Percentiles rank a stretch among this genome's conserved stretches.
Conservation (phyloP, 495 filamentous ascomycete species). For the Aspergillus bridgeri region DNA sequence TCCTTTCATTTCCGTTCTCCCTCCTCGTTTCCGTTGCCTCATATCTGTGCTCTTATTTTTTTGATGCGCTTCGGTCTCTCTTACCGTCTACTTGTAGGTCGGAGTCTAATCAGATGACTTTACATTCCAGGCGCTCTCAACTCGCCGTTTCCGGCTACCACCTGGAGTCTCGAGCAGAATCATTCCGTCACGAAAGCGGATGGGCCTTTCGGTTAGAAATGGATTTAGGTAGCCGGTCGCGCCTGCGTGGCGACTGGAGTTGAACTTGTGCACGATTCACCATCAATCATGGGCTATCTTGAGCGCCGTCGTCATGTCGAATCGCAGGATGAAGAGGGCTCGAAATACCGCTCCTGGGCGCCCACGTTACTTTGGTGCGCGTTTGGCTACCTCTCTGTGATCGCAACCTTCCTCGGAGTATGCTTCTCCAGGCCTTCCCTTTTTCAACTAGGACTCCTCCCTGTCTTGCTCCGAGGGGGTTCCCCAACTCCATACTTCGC, state of each 20-base stretch:
- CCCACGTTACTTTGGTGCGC: conserved; percentile 23
- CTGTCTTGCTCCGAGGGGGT: conserved; percentile 22
- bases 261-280: neutral
- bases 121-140: no score
- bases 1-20: no score
- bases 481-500: conserved; percentile 29
- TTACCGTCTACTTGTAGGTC: no score
- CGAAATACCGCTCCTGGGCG: conserved; percentile 12
- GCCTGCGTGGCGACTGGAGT: neutral
- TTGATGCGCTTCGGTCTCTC: no score
- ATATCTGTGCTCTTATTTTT: no score
- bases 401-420: conserved; percentile 15
- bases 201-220: neutral
- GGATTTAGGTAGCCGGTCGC: neutral
- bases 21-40: no score
- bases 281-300: conserved; percentile 24
- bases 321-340: neutral
- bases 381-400: conserved; percentile 26
- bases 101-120: no score
- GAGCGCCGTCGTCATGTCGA: conserved; percentile 5
- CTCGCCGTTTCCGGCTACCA: neutral
- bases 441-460: conserved; percentile 20
- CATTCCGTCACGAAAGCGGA: neutral
- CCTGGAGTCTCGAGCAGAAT: neutral
- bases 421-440: conserved; percentile 23